Evolutionary conservation across 345 rosid species (phyloP).

Genomic region (Angophora floribunda): DNA sequence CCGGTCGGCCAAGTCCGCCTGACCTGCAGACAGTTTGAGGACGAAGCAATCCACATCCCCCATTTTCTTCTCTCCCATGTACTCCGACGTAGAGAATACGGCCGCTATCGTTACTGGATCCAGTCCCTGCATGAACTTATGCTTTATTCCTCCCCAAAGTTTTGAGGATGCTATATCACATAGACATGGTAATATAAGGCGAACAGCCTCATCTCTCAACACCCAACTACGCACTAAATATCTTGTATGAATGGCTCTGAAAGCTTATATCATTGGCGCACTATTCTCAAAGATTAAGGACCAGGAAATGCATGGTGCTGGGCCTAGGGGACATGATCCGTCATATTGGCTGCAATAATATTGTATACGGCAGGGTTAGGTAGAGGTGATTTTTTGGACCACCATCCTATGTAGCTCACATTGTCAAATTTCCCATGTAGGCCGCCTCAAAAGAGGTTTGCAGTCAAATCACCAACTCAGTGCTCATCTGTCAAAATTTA

Average conservation of each 20-base stretch:
- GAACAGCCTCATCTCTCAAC: not conserved
- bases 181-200: not conserved
- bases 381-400: not conserved
- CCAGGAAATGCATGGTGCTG: not conserved
- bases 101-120: slow-evolving; percentile 85
- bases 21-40: slow-evolving; percentile 70
- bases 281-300: not conserved
- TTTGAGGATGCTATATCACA: not conserved
- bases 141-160: not conserved
- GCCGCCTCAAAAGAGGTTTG: not conserved
- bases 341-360: slow-evolving; percentile 17
- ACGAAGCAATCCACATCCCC: slow-evolving; percentile 65
- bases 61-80: slow-evolving; percentile 78
- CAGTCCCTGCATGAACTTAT: slow-evolving; percentile 47
- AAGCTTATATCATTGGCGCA: not conserved
- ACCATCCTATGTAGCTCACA: not conserved
- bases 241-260: not conserved
- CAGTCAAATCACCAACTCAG: not conserved
- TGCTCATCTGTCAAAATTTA: not conserved
- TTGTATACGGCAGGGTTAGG: slow-evolving; percentile 2
- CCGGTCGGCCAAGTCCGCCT: slow-evolving; percentile 54
- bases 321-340: slow-evolving; percentile 24
- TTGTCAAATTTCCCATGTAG: not conserved
- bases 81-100: slow-evolving; percentile 68
- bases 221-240: too few relatives aligned